Evolutionary conservation across 768 basidiomycete genomes (phyloP).

Genomic region (Auricularia sp.): DNA sequence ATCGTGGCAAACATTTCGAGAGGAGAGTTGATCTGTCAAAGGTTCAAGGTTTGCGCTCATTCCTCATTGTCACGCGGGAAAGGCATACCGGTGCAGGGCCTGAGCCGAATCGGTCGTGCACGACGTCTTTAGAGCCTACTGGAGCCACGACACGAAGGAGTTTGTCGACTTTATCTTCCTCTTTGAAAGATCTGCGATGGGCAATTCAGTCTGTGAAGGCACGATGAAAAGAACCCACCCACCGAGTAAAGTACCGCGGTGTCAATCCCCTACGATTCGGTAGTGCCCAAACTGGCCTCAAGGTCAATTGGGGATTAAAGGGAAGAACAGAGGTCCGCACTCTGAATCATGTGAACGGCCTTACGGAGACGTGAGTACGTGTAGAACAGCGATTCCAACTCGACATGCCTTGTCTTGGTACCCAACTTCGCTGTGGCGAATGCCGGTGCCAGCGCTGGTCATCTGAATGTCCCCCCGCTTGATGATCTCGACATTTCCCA

Average conservation of each 20-base stretch:
- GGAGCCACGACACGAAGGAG: constrained; percentile 74
- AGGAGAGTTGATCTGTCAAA: constrained; percentile 32
- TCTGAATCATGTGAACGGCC: background rate
- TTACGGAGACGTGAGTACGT: background rate
- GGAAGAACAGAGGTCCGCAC: constrained; percentile 23
- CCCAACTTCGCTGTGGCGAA: constrained; percentile 69
- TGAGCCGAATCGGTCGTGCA: constrained; percentile 32
- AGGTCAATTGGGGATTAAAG: constrained; percentile 29
- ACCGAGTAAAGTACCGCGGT: constrained; percentile 76
- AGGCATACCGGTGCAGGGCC: constrained; percentile 68
- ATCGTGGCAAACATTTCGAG: constrained; percentile 69
- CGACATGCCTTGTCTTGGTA: constrained; percentile 18
- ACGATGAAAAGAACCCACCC: background rate
- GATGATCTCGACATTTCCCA: constrained; percentile 85
- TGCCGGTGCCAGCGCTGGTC: constrained; percentile 87
- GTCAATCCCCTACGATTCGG: constrained; percentile 39
- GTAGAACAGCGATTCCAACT: background rate
- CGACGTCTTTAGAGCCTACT: constrained; percentile 43
- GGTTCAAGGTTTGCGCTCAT: too few relatives aligned
- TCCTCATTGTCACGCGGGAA: too few relatives aligned
- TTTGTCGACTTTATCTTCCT: constrained; percentile 68
- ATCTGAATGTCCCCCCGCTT: constrained; percentile 85
- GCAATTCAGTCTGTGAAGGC: background rate
- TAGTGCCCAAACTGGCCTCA: constrained; percentile 51
- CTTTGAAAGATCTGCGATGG: constrained; percentile 49